Percentiles rank a stretch among this genome's conserved stretches.
Conservation (phyloP, 1,284 basidiomycete genomes). For the Cutaneotrichosporon cavernicola region DNA sequence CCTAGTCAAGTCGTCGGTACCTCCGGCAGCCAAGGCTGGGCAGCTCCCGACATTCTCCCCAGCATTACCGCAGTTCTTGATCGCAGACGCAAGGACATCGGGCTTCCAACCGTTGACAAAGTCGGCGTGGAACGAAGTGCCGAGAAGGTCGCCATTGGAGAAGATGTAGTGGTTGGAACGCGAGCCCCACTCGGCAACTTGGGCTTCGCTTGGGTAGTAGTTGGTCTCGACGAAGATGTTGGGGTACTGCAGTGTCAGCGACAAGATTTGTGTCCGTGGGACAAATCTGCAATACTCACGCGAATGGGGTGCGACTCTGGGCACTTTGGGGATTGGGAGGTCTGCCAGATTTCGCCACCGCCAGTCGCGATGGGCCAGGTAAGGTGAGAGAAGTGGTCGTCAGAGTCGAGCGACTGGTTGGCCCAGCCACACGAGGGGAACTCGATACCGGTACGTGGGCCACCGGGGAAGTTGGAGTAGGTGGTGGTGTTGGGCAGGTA, state of each 20-base stretch:
- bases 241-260: conserved; percentile 23
- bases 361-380: conserved; percentile 47
- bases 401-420: conserved; percentile 34
- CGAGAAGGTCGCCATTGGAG: conserved; percentile 52
- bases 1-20: not conserved
- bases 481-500: conserved; percentile 13
- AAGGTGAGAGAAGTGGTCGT: conserved; percentile 51
- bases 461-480: not conserved
- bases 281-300: not conserved
- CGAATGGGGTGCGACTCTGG: conserved; percentile 44
- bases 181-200: conserved; percentile 12
- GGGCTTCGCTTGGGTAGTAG: conserved; percentile 4
- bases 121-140: conserved; percentile 52
- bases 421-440: conserved; percentile 48
- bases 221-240: conserved; percentile 52
- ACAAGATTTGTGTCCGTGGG: not conserved
- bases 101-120: conserved; percentile 52
- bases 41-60: conserved; percentile 7
- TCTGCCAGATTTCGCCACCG: not conserved
- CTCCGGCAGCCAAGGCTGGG: not conserved
- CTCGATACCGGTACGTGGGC: conserved; percentile 19
- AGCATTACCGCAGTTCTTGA: conserved; percentile 41
- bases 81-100: conserved; percentile 46
- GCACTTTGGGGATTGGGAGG: conserved; percentile 33
- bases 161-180: conserved; percentile 15